These are phyloP conservation scores for Penicillium goetzii DNA, from an alignment of 495 filamentous ascomycete species.

Conservation along the genomic window DNA sequence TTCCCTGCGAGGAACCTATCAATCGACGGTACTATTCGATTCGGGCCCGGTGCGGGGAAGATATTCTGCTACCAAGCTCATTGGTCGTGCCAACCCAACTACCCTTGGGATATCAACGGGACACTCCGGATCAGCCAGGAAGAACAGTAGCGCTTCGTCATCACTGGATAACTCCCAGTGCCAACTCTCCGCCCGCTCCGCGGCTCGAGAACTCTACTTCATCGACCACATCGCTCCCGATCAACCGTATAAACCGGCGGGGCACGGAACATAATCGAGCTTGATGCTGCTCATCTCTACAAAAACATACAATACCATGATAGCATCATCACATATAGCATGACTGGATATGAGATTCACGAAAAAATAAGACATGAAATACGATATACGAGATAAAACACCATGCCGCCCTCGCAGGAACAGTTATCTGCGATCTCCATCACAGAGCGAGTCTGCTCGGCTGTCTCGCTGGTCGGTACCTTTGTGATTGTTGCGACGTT, in stretches of 20 bases:
- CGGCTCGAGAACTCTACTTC: not conserved
- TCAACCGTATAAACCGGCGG: not conserved
- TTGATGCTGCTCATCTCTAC: not conserved
- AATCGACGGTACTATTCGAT: not conserved
- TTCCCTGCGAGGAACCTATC: not conserved
- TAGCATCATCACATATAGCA: not conserved
- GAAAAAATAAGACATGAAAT: not conserved
- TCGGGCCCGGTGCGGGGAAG: not conserved
- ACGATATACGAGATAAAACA: slow-evolving; percentile 4
- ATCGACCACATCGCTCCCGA: not conserved
- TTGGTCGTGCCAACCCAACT: not conserved
- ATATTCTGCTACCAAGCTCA: not conserved
- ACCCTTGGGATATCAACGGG: not conserved
- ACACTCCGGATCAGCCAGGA: not conserved
- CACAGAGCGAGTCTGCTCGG: slow-evolving; percentile 69
- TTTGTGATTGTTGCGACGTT: slow-evolving; percentile 77
- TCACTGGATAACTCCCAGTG: not conserved
- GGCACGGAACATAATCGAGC: not conserved
- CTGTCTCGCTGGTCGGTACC: slow-evolving; percentile 73
- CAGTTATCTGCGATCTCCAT: slow-evolving; percentile 52
- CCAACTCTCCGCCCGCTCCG: not conserved
- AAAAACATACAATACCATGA: not conserved
- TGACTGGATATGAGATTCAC: slow-evolving; percentile 1
- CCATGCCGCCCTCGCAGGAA: slow-evolving; percentile 6
- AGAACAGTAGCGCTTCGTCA: not conserved